Conservation (phyloP, 345 rosid genomes). For the Hirschfeldia incana region DNA sequence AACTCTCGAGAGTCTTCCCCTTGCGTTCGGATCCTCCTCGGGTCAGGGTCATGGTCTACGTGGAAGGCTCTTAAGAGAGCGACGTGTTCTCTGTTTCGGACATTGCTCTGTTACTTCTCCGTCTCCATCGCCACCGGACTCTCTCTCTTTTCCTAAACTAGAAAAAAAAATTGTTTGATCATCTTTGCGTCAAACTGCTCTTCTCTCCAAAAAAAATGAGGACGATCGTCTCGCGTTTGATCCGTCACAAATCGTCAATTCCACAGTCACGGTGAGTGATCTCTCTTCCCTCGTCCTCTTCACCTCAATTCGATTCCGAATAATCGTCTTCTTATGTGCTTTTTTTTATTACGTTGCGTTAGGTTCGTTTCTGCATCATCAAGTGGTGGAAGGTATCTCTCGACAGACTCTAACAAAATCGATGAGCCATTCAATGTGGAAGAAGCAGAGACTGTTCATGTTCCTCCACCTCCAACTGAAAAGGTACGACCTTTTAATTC, state of each 20-base stretch:
- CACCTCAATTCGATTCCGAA: not conserved
- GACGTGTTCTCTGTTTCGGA: slow-evolving; percentile 32
- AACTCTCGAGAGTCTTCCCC: slow-evolving; percentile 1
- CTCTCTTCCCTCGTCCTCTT: not conserved
- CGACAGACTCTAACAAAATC: slow-evolving; percentile 71
- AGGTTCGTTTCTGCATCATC: slow-evolving; percentile 47
- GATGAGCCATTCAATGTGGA: slow-evolving; percentile 82
- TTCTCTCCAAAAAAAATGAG: slow-evolving; percentile 25
- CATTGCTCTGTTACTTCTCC: slow-evolving; percentile 19
- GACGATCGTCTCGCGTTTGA: slow-evolving; percentile 42
- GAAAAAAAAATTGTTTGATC: not conserved
- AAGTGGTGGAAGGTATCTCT: slow-evolving; percentile 51
- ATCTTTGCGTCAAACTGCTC: slow-evolving; percentile 5
- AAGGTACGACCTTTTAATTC: slow-evolving; percentile 50
- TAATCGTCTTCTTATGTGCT: not conserved
- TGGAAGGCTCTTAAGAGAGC: slow-evolving; percentile 8
- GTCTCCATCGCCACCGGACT: slow-evolving; percentile 27
- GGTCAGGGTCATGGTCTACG: slow-evolving; percentile 32
- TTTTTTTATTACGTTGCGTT: slow-evolving; percentile 9
- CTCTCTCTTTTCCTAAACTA: not conserved
- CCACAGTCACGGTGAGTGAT: slow-evolving; percentile 31
- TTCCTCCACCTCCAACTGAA: slow-evolving; percentile 74
- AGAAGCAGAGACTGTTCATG: slow-evolving; percentile 87
- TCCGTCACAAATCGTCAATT: slow-evolving; percentile 33
- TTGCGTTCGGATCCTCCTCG: slow-evolving; percentile 19